These are phyloP conservation scores for Cyberlindnera japonica DNA, from an alignment of 805 yeast species.

Conservation along the genomic window DNA sequence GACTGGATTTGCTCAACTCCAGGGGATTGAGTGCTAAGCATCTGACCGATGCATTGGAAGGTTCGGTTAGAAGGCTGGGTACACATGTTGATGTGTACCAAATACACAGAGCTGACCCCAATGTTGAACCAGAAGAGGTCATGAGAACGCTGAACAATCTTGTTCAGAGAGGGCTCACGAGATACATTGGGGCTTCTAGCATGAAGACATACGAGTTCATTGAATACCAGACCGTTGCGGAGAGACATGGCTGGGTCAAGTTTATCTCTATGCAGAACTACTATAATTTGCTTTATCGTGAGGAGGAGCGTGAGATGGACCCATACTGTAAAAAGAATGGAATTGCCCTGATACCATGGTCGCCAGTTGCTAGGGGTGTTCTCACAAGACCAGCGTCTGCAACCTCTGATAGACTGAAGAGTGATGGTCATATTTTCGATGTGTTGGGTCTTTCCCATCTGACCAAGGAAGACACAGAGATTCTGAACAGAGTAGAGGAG, in stretches of 20 bases:
- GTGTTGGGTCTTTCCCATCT: slow-evolving; percentile 5
- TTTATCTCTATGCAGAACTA: slow-evolving; percentile 58
- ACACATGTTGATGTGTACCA: slow-evolving; percentile 46
- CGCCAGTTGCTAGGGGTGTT: slow-evolving; percentile 54
- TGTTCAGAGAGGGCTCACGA: slow-evolving; percentile 39
- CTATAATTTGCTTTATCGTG: slow-evolving; percentile 47
- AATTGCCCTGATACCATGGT: slow-evolving; percentile 58
- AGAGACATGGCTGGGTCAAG: slow-evolving; percentile 50
- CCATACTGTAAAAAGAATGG: slow-evolving; percentile 48
- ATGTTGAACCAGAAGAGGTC: slow-evolving; percentile 44
- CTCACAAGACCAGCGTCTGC: slow-evolving; percentile 42
- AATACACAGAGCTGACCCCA: slow-evolving; percentile 46
- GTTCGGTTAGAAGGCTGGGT: slow-evolving; percentile 39
- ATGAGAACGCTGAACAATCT: slow-evolving; percentile 51
- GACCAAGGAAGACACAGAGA: slow-evolving; percentile 27
- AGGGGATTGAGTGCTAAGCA: slow-evolving; percentile 43
- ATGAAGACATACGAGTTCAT: slow-evolving; percentile 42
- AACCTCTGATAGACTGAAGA: slow-evolving; percentile 9
- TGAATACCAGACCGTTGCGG: slow-evolving; percentile 49
- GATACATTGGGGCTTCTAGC: slow-evolving; percentile 61
- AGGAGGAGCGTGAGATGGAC: slow-evolving; percentile 60
- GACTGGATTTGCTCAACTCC: slow-evolving; percentile 26
- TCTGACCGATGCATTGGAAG: slow-evolving; percentile 41
- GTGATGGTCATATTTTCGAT: slow-evolving; percentile 7
- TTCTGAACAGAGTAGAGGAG: slow-evolving; percentile 48